These are phyloP conservation scores for Sphagnum fallax DNA, from an alignment of 228 moss, liverwort and hornwort genomes.

Conservation along the genomic window DNA sequence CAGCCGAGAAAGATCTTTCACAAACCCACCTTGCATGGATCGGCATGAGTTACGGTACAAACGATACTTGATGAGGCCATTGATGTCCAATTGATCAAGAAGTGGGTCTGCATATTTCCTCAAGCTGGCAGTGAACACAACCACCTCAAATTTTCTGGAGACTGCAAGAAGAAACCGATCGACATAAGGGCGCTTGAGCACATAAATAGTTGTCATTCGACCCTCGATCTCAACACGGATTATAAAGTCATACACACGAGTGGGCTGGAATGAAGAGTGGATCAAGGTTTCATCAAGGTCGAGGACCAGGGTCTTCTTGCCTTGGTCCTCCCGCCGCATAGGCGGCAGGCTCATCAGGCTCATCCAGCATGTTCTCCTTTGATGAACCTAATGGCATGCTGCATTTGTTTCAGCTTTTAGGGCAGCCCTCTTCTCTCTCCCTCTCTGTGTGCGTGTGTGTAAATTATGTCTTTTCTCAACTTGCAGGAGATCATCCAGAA, in stretches of 20 bases:
- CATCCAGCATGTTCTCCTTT: conserved; percentile 33
- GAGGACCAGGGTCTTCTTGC: conserved; percentile 83
- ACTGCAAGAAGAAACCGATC: conserved; percentile 72
- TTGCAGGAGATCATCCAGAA: no score
- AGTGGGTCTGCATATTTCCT: conserved; percentile 91
- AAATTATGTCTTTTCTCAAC: no score
- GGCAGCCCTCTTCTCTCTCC: no score
- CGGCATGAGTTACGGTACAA: conserved; percentile 84
- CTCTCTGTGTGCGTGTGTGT: no score
- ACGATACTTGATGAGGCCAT: conserved; percentile 42
- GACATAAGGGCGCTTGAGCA: conserved; percentile 78
- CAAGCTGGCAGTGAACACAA: conserved; percentile 88
- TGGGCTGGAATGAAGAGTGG: conserved; percentile 93
- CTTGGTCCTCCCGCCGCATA: conserved; percentile 66
- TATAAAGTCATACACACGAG: conserved; percentile 70
- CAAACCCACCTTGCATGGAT: conserved; percentile 79
- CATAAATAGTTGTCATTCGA: conserved; percentile 69
- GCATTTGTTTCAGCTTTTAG: no score
- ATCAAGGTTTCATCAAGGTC: conserved; percentile 94
- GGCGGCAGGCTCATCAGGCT: conserved; percentile 71
- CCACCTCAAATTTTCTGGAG: conserved; percentile 66
- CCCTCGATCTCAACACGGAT: conserved; percentile 90
- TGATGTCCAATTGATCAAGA: conserved; percentile 62
- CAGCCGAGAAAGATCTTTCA: conserved; percentile 78
- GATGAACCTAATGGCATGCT: no score